These are phyloP conservation scores for Penicillium corylophilum DNA, from an alignment of 2,329 filamentous ascomycete genomes.

Conservation along the genomic window DNA sequence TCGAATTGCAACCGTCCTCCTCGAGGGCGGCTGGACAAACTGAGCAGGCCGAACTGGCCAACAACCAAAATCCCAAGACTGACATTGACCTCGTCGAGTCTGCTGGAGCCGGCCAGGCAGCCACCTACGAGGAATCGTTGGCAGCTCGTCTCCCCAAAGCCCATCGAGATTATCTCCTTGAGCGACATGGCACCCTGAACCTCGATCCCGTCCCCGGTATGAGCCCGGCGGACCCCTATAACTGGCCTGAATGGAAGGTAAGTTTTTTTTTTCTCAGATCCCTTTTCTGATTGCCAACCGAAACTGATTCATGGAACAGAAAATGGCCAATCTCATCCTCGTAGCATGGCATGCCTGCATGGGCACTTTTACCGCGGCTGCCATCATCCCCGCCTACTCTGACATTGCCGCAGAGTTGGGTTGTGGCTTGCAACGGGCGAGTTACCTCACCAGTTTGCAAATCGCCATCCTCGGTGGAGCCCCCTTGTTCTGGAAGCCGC, in stretches of 20 bases:
- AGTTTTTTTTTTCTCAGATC: constrained; percentile 2
- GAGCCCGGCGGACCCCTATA: constrained; percentile 56
- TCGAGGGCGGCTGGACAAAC: constrained; percentile 16
- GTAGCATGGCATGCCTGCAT: constrained; percentile 61
- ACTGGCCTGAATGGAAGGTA: constrained; percentile 57
- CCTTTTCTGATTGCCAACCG: background rate
- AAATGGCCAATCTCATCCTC: constrained; percentile 55
- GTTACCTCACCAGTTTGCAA: constrained; percentile 57
- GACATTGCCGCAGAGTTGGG: constrained; percentile 54
- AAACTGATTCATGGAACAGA: constrained; percentile 37
- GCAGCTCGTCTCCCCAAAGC: constrained; percentile 28
- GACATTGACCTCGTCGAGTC: constrained; percentile 33
- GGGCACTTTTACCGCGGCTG: constrained; percentile 56
- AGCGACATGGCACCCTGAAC: constrained; percentile 55
- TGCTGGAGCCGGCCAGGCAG: constrained; percentile 24
- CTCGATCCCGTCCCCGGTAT: constrained; percentile 55
- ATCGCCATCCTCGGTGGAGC: constrained; percentile 55
- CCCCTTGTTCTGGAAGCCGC: constrained; percentile 57
- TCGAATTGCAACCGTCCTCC: constrained; percentile 28
- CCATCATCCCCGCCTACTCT: constrained; percentile 57
- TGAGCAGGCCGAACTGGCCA: constrained; percentile 7
- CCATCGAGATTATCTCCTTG: constrained; percentile 51
- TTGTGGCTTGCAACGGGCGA: constrained; percentile 49
- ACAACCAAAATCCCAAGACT: constrained; percentile 18
- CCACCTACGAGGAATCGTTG: constrained; percentile 28